phyloP scores from a whole-genome alignment of 768 basidiomycete genomes.

The Suillus occidentalis region DNA sequence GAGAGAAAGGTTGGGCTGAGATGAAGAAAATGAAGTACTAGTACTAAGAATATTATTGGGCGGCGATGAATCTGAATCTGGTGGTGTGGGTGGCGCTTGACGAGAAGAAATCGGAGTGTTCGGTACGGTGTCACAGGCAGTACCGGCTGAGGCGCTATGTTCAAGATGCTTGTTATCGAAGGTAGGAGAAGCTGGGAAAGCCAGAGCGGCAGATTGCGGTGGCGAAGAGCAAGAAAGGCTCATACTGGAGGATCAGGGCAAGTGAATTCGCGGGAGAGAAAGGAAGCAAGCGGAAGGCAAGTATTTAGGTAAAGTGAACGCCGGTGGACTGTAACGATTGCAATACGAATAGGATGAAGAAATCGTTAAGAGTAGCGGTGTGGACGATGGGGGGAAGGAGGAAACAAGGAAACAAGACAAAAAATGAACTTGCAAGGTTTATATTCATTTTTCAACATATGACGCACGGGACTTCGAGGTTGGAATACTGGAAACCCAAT shows the following conservation, averaged over 20 bases:
- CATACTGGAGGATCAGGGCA: constrained; percentile 30
- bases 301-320: constrained; percentile 13
- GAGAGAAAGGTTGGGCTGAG: constrained; percentile 25
- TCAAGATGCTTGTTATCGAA: constrained; percentile 5
- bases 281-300: constrained; percentile 13
- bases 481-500: constrained; percentile 21
- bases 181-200: constrained; percentile 14
- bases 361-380: constrained; percentile 16
- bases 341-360: constrained; percentile 12
- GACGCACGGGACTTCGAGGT: constrained; percentile 31
- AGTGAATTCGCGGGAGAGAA: constrained; percentile 15
- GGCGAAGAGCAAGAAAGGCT: constrained; percentile 23
- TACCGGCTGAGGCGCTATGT: constrained; percentile 9
- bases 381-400: constrained; percentile 14
- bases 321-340: constrained; percentile 20
- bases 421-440: constrained; percentile 19
- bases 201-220: constrained; percentile 25
- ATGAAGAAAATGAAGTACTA: constrained; percentile 18
- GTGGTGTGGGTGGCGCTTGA: constrained; percentile 23
- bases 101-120: constrained; percentile 16
- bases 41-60: constrained; percentile 12
- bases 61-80: constrained; percentile 13
- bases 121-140: constrained; percentile 9
- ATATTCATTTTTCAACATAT: constrained; percentile 22
- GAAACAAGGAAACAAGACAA: constrained; percentile 10